Conservation (phyloP, 73 alveolate species). For the Breviolum minutum region DNA sequence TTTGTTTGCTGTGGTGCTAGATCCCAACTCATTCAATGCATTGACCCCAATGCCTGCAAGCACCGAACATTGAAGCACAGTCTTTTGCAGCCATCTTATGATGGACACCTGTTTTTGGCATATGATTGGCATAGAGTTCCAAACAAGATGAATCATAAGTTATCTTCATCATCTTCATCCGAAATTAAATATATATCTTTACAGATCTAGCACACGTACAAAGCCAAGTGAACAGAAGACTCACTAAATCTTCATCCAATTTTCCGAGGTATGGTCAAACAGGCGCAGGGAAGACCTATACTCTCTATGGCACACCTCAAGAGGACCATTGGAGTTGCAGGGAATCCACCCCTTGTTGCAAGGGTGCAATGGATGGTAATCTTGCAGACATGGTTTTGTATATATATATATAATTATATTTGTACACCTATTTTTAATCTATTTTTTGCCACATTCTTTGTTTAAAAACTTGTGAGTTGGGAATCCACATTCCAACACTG, state of each 20-base stretch:
- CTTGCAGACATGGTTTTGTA: not conserved
- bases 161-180: too few relatives aligned
- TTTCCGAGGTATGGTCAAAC: conserved; percentile 76
- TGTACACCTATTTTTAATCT: not conserved
- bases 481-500: not conserved
- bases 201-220: not conserved
- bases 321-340: not conserved
- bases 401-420: not conserved
- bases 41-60: too few relatives aligned
- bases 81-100: too few relatives aligned
- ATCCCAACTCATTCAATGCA: too few relatives aligned
- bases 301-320: conserved; percentile 79
- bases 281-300: conserved; percentile 85
- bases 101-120: too few relatives aligned
- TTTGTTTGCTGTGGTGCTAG: too few relatives aligned
- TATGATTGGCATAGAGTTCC: too few relatives aligned
- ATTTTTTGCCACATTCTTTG: not conserved
- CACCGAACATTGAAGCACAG: too few relatives aligned
- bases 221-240: not conserved
- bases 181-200: too few relatives aligned
- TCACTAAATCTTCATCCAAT: not conserved
- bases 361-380: not conserved
- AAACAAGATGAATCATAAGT: too few relatives aligned
- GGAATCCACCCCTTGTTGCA: not conserved
- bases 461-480: not conserved